Evolutionary conservation across 2,329 filamentous ascomycete genomes (phyloP).

Genomic region (Didymella glomerata): DNA sequence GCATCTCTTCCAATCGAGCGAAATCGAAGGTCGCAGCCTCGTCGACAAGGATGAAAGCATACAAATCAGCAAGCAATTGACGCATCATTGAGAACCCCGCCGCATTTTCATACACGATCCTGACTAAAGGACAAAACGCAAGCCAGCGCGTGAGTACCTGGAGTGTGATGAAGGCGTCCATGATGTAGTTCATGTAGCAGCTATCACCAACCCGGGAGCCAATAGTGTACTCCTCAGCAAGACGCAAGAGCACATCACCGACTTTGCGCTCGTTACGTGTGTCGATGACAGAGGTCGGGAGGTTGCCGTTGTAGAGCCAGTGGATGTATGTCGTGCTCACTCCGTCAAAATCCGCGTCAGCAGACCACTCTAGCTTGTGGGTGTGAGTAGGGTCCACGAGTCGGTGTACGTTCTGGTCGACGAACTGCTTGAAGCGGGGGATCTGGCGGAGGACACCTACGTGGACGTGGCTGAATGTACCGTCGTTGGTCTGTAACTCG

Average conservation of each 20-base stretch:
- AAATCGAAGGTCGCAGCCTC: background rate
- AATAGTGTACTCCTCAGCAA: background rate
- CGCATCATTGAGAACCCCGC: background rate
- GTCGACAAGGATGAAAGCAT: background rate
- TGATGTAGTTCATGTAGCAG: background rate
- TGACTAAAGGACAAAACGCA: background rate
- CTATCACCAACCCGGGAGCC: background rate
- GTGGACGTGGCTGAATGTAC: background rate
- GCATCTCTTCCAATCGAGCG: background rate
- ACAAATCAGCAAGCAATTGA: background rate
- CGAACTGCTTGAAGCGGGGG: background rate
- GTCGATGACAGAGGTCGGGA: background rate
- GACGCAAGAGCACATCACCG: background rate
- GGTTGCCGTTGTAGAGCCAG: constrained; percentile 3
- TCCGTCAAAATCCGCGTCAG: background rate
- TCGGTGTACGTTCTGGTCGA: background rate
- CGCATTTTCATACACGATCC: background rate
- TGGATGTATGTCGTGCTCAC: background rate
- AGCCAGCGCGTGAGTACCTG: background rate
- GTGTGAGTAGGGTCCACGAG: background rate
- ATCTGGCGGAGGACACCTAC: background rate
- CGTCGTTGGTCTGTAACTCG: background rate
- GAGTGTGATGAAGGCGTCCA: background rate
- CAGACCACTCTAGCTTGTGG: background rate
- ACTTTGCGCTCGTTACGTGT: background rate